Evolutionary conservation across 805 yeast species (phyloP), one percentile per base, ranked within the genome.

Genomic region (Maudiozyma pseudohumilis): DNA sequence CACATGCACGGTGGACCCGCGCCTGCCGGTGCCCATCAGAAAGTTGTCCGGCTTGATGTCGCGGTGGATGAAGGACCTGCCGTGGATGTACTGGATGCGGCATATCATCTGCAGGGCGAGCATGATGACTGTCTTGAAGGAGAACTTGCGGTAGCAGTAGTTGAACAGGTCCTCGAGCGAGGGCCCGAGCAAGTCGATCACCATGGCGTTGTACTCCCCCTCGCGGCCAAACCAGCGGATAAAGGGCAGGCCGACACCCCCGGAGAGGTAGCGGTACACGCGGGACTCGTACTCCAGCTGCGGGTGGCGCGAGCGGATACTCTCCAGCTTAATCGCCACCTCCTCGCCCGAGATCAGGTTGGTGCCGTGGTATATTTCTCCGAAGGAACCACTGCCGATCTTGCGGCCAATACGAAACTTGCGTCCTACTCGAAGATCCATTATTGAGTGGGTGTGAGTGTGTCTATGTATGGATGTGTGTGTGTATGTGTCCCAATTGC

Each of bases 211-310:
- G 58, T 87, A 92, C 59, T 89, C 97, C 49, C 95, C 86, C 60
- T 89, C 97, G 3, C 94, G 81, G 28, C 98, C 98, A 59, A 79
- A 88, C 94, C 96, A 89, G 59, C 97, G 77, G 24, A 89, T 87
- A 64, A 89, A 92, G 5, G 98, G 98, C 43, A 89, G 87, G 21
- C 98, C 98, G 22, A 92, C 92, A 28, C 98, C 98, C 32, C 98
- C 98, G 46, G 95, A 81, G 37, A 92, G 68, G 3, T 95, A 88
- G 56, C 84, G 85, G 68, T 89, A 92, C 25, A 92, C 98, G 49
- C 94, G 80, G 12, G 97, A 95, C 63, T 92, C 98, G 60, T 89
- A 92, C 57, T 89, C 97, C 49, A 92, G 72, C 64, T 92, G 98
- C 1, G 98, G 98, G 60, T 92, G 98, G 55, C 88, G 83, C 4